A percentile compares a stretch with the other conserved stretches of the same genome.
Evolutionary conservation across 768 basidiomycete genomes (phyloP).

Genomic region (Boletus insuetus): DNA sequence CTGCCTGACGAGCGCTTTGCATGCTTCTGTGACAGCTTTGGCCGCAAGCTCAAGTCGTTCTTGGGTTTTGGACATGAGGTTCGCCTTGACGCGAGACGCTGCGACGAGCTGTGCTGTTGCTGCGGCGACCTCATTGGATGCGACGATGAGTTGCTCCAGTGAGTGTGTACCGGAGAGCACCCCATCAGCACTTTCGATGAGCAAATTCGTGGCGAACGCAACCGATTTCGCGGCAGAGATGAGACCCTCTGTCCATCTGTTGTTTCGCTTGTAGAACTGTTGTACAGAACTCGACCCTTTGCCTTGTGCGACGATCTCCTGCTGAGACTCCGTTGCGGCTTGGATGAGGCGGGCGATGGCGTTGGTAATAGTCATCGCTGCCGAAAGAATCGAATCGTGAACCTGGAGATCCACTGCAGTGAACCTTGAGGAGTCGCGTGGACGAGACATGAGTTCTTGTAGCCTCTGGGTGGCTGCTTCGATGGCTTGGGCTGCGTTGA

Average conservation of each 20-base stretch:
- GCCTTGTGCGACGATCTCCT: constrained; percentile 96
- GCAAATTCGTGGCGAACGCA: constrained; percentile 90
- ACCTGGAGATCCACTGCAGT: constrained; percentile 93
- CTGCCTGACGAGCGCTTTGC: constrained; percentile 92
- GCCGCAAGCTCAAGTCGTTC: constrained; percentile 94
- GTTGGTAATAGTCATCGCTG: constrained; percentile 92
- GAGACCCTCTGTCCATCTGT: constrained; percentile 98
- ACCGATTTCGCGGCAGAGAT: constrained; percentile 98
- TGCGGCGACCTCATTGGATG: constrained; percentile 98
- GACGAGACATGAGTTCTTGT: constrained; percentile 88
- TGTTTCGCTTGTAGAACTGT: constrained; percentile 99
- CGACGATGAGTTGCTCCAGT: constrained; percentile 97
- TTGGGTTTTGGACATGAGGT: constrained; percentile 98
- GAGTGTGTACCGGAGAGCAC: constrained; percentile 96
- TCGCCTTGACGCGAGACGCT: constrained; percentile 96
- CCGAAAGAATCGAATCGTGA: constrained; percentile 93
- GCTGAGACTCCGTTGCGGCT: constrained; percentile 96
- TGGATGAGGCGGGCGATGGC: constrained; percentile 94
- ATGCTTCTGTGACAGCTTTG: constrained; percentile 96
- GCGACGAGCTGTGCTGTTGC: constrained; percentile 98
- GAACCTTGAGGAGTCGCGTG: constrained; percentile 82
- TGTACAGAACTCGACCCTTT: constrained; percentile 88
- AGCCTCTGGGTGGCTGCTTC: constrained; percentile 88
- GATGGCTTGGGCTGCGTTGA: constrained; percentile 87
- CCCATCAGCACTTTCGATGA: constrained; percentile 98